These are phyloP conservation scores for Cubamyces lactineus DNA, from an alignment of 768 basidiomycete species.

Conservation along the genomic window DNA sequence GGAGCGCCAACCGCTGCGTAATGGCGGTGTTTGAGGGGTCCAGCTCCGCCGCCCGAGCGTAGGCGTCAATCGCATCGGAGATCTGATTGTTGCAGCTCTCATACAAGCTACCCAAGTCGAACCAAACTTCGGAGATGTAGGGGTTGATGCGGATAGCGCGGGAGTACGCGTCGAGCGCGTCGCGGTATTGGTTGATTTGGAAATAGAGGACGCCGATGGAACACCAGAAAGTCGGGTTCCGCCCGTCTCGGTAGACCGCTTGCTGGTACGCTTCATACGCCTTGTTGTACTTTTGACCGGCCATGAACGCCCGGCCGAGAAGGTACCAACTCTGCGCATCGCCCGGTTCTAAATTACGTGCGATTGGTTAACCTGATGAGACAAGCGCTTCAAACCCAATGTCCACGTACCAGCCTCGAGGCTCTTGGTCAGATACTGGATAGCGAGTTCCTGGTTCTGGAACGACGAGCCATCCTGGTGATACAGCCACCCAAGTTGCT, in stretches of 20 bases:
- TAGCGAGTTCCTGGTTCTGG: slow-evolving; percentile 94
- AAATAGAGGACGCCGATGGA: slow-evolving; percentile 99
- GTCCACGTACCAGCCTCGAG: slow-evolving; percentile 83
- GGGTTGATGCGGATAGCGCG: slow-evolving; percentile 99
- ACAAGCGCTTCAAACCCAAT: background rate
- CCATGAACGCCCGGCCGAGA: slow-evolving; percentile 98
- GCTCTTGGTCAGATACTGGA: slow-evolving; percentile 90
- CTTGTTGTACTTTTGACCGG: slow-evolving; percentile 98
- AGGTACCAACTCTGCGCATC: slow-evolving; percentile 99
- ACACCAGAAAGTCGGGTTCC: slow-evolving; percentile 99
- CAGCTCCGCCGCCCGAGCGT: slow-evolving; percentile 91
- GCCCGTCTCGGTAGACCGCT: slow-evolving; percentile 97
- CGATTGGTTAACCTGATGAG: background rate
- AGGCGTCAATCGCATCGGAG: slow-evolving; percentile 97
- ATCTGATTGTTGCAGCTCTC: slow-evolving; percentile 99
- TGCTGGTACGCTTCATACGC: slow-evolving; percentile 99
- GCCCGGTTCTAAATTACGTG: slow-evolving; percentile 64
- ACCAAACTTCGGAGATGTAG: slow-evolving; percentile 95
- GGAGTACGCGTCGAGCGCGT: slow-evolving; percentile 98
- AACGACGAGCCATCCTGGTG: slow-evolving; percentile 95
- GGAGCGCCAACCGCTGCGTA: slow-evolving; percentile 73
- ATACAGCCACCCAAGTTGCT: slow-evolving; percentile 97
- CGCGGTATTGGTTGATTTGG: slow-evolving; percentile 99
- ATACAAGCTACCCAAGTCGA: slow-evolving; percentile 94
- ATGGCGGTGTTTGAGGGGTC: slow-evolving; percentile 87